Conservation (phyloP, 176 grass and related monocot genomes). For the Triticum urartu region DNA sequence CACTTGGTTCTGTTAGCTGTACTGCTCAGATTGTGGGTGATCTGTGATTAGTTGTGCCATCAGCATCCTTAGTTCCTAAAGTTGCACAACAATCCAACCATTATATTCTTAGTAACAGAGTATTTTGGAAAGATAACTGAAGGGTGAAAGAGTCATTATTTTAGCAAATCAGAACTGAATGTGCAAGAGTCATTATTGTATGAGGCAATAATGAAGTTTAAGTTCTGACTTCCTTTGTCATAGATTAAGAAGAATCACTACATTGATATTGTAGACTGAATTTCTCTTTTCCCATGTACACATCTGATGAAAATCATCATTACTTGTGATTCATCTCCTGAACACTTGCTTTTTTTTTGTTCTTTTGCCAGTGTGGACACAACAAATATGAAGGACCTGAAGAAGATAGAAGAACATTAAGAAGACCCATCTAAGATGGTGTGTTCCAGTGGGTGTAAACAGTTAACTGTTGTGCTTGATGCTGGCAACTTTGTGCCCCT, state of each 20-base stretch:
- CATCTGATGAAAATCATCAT: background rate
- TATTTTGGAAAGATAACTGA: background rate
- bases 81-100: background rate
- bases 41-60: background rate
- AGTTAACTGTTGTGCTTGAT: constrained; percentile 28
- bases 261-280: background rate
- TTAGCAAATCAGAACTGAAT: background rate
- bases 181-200: background rate
- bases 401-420: constrained; percentile 95
- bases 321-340: background rate
- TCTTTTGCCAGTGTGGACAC: constrained; percentile 69
- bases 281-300: background rate
- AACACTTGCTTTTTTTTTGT: background rate
- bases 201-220: background rate
- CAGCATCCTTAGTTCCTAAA: background rate
- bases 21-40: background rate
- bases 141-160: background rate
- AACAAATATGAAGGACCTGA: constrained; percentile 95
- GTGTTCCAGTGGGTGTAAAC: constrained; percentile 30
- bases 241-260: background rate
- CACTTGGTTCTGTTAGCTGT: background rate
- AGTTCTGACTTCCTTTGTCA: background rate
- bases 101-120: background rate
- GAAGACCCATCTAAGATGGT: background rate
- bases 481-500: constrained; percentile 15